These are phyloP conservation scores for Grosmannia clavigera DNA, from an alignment of 2,329 filamentous ascomycete genomes.

Conservation along the genomic window DNA sequence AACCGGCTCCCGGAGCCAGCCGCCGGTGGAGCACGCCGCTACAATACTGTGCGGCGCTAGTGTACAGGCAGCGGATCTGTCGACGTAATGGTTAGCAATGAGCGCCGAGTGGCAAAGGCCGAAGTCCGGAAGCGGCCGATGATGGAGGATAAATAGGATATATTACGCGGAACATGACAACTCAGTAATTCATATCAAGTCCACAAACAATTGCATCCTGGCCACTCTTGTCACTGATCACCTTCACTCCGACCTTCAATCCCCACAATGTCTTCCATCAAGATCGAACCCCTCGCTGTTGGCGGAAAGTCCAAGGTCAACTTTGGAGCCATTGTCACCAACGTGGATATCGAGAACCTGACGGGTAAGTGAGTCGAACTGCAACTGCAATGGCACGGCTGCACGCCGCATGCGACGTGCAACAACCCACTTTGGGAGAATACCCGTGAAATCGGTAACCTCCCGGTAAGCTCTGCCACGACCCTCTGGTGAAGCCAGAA, in stretches of 20 bases:
- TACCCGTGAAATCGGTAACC: constrained; percentile 17
- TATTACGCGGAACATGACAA: not conserved
- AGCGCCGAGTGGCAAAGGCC: not conserved
- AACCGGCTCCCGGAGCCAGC: no score
- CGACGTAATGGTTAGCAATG: no score
- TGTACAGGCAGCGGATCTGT: no score
- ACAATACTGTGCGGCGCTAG: no score
- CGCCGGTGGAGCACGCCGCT: no score
- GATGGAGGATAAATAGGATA: not conserved
- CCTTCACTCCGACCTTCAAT: not conserved
- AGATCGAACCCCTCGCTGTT: constrained; percentile 6
- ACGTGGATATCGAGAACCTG: constrained; percentile 49
- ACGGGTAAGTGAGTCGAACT: constrained; percentile 34
- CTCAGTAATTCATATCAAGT: not conserved
- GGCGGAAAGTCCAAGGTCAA: constrained; percentile 24
- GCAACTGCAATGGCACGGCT: not conserved
- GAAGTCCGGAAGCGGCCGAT: not conserved
- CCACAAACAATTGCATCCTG: not conserved
- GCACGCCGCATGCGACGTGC: not conserved
- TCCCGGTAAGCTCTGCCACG: constrained; percentile 11
- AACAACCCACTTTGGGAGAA: constrained; percentile 12
- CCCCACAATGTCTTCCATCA: constrained; percentile 12
- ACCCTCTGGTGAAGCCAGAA: not conserved
- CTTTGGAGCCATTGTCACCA: constrained; percentile 48
- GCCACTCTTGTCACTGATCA: not conserved